Base-by-base conservation (phyloP, 768 basidiomycete genomes). In the Suillus bovinus region DNA sequence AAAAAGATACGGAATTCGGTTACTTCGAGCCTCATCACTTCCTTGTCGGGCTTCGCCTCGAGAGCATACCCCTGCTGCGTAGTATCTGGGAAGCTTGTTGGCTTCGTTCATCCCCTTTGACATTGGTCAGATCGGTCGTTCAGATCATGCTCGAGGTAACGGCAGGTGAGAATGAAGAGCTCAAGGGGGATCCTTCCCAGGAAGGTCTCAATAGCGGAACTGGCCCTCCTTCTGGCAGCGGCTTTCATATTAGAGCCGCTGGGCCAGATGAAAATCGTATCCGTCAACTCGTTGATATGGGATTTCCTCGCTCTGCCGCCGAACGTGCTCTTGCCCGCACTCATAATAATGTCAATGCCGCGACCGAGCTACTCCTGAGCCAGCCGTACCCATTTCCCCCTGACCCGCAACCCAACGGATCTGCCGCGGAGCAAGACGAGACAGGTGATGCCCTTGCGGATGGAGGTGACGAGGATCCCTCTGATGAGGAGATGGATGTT, bases 281-380 rank as follows among this genome's bases (percentile, higher is more conserved):
- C 59, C 84, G 85, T 57, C 90, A 94, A 68, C 80, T 99, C 60
- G 89, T 86, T 11, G 97, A 99, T 69, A 99, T 99, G 97, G 97
- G 97, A 52, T 99, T 99, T 80, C 86, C 90, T 39, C 86, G 94
- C n/a, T 83, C 86, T 46, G 92, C 93, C 14, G 93, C 89, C 2
- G 91, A 92, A 70, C 84, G 88, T 58, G 96, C 96, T 5, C 79
- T 99, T 42, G 74, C 82, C 22, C 91, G 96, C 13, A 87, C 90
- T 5, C 86, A 90, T 64, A 99, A 99, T 74, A 95, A 97, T 69
- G 81, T 97, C 69, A 87, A 82, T 49, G 86, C 90, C 5, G 97
- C 97, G 5, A 90, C 96, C 0, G 96, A 99, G 67, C 78, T 91
- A 4, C 82, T 99, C 1, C 79, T 99, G 16, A 82, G 85, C 0